A percentile compares a stretch with the other conserved stretches of the same genome.
Evolutionary conservation across 2,329 filamentous ascomycete species (phyloP).

Genomic region (Leptographium lundbergii): DNA sequence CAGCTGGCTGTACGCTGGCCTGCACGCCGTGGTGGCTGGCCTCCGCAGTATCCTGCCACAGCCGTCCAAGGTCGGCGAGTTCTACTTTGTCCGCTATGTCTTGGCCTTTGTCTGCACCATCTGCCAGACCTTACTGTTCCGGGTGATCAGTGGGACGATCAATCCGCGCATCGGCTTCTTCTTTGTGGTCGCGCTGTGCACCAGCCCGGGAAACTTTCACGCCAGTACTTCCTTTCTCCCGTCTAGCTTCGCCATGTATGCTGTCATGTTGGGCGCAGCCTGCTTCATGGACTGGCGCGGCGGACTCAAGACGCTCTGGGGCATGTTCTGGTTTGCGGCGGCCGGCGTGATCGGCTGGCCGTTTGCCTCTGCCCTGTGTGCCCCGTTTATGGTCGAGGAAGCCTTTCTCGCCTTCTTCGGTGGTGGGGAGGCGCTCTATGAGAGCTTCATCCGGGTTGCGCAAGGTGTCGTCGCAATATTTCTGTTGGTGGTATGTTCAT

Average conservation of each 20-base stretch:
- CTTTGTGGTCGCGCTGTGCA: constrained; percentile 64
- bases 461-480: constrained; percentile 56
- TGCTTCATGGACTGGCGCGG: constrained; percentile 85
- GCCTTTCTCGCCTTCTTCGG: constrained; percentile 34
- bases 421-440: constrained; percentile 45
- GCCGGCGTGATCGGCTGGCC: constrained; percentile 88
- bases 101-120: constrained; percentile 67
- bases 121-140: constrained; percentile 72
- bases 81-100: constrained; percentile 71
- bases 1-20: constrained; percentile 78
- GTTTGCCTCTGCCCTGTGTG: constrained; percentile 70
- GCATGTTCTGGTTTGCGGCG: constrained; percentile 82
- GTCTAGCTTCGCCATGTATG: constrained; percentile 96
- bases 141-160: constrained; percentile 60
- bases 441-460: constrained; percentile 46
- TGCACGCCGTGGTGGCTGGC: constrained; percentile 65
- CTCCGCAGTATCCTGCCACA: constrained; percentile 51
- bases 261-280: constrained; percentile 70
- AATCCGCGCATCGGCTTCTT: constrained; percentile 76
- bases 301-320: constrained; percentile 65
- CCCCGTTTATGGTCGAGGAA: constrained; percentile 75
- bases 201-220: constrained; percentile 88
- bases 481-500: constrained; percentile 50
- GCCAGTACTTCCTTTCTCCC: constrained; percentile 78
- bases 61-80: constrained; percentile 56